phyloP scores from a whole-genome alignment of 2,329 filamentous ascomycete genomes.

The Aspergillus sp. region DNA sequence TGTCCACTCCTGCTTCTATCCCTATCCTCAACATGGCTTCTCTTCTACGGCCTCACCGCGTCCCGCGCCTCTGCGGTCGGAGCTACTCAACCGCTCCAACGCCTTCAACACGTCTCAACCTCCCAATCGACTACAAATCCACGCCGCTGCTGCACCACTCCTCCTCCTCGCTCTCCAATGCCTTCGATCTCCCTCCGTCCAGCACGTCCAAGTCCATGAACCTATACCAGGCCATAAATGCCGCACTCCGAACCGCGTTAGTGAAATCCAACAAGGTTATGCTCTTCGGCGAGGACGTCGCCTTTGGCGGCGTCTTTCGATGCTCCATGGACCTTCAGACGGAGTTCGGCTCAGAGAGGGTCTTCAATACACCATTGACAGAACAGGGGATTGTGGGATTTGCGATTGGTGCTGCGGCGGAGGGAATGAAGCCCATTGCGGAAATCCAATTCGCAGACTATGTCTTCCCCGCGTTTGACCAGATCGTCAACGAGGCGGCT shows the following conservation, averaged over 20 bases:
- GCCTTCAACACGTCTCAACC: constrained; percentile 66
- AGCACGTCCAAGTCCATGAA: constrained; percentile 82
- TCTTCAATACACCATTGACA: constrained; percentile 93
- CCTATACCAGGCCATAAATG: constrained; percentile 90
- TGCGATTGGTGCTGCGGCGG: constrained; percentile 82
- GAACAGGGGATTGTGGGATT: constrained; percentile 96
- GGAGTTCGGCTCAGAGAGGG: constrained; percentile 80
- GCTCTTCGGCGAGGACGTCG: constrained; percentile 94
- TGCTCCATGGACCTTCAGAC: constrained; percentile 89
- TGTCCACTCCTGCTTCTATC: background rate
- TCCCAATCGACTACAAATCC: constrained; percentile 81
- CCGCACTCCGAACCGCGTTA: constrained; percentile 79
- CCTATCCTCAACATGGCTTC: background rate
- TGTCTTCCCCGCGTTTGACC: constrained; percentile 88
- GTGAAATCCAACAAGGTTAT: constrained; percentile 81
- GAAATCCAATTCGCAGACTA: constrained; percentile 98
- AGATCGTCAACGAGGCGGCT: constrained; percentile 89
- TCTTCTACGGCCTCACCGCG: constrained; percentile 3
- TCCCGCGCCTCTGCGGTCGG: constrained; percentile 22
- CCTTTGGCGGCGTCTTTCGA: constrained; percentile 94
- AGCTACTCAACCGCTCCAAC: constrained; percentile 49
- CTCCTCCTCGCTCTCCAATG: constrained; percentile 67
- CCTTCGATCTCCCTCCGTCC: constrained; percentile 71
- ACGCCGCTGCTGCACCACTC: constrained; percentile 80
- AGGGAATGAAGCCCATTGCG: constrained; percentile 88